Percentiles rank a stretch among this genome's conserved stretches.
Evolutionary conservation across 371 early-diverging fungal species (phyloP).

Genomic region (Mycotypha africana): DNA sequence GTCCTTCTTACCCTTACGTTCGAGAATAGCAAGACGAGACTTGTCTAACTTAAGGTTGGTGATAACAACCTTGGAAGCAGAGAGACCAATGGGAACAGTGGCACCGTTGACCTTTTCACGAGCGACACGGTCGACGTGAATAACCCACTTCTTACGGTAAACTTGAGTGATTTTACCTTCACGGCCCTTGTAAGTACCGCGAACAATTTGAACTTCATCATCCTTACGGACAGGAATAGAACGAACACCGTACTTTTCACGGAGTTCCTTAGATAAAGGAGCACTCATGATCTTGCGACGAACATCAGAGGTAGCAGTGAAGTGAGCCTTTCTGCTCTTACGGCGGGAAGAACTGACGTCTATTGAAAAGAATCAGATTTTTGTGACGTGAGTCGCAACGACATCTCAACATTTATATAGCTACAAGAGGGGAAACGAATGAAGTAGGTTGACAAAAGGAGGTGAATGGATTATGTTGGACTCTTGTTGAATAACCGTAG

Average conservation of each 20-base stretch:
- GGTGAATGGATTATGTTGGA: no score
- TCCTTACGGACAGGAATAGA: conserved; percentile 96
- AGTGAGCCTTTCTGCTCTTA: conserved; percentile 98
- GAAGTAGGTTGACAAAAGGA: no score
- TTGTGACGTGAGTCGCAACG: no score
- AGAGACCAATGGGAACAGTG: conserved; percentile 89
- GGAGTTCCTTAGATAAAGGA: conserved; percentile 94
- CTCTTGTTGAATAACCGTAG: no score
- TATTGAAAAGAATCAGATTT: no score
- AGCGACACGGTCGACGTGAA: conserved; percentile 95
- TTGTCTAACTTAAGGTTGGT: conserved; percentile 94
- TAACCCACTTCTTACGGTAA: conserved; percentile 98
- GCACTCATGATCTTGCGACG: conserved; percentile 97
- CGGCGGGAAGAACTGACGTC: conserved; percentile 94
- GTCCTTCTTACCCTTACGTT: conserved; percentile 65
- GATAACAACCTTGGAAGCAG: conserved; percentile 97
- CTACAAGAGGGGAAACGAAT: no score
- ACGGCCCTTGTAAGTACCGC: conserved; percentile 95
- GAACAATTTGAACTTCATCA: conserved; percentile 95
- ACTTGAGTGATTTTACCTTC: conserved; percentile 95
- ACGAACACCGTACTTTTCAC: conserved; percentile 41
- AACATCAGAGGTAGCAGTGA: conserved; percentile 92
- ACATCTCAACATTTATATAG: no score
- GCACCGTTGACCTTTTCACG: conserved; percentile 97
- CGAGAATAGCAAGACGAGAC: conserved; percentile 85